Conservation (phyloP, 768 basidiomycete genomes). For the Panaeolus papilionaceus region DNA sequence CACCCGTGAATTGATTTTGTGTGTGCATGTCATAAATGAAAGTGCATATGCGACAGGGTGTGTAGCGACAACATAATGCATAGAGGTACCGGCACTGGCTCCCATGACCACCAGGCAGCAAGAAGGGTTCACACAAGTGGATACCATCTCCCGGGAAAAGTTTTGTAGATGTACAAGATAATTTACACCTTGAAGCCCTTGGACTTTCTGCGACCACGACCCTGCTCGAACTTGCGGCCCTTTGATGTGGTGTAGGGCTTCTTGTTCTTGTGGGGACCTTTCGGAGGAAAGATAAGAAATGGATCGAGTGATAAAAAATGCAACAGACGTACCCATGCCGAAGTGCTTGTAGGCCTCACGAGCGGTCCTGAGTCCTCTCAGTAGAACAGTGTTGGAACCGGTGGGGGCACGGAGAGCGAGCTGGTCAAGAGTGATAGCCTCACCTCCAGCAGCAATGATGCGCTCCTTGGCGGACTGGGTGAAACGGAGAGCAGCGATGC, state of each 20-base stretch:
- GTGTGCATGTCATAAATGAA: conserved; percentile 31
- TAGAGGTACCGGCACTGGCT: conserved; percentile 36
- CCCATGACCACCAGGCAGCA: conserved; percentile 27
- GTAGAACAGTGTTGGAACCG: conserved; percentile 92
- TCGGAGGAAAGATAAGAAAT: conserved; percentile 1
- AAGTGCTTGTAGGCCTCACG: conserved; percentile 98
- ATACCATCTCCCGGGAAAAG: conserved; percentile 29
- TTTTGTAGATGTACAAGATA: conserved; percentile 29
- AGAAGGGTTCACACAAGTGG: conserved; percentile 23
- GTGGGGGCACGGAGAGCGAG: conserved; percentile 94
- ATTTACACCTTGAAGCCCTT: conserved; percentile 94
- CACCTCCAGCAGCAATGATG: conserved; percentile 95
- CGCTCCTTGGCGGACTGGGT: conserved; percentile 92
- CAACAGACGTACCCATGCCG: conserved; percentile 73
- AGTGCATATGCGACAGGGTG: conserved; percentile 36
- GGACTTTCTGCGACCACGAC: conserved; percentile 98
- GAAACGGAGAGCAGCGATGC: conserved; percentile 95
- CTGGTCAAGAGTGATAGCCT: conserved; percentile 94
- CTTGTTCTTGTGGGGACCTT: conserved; percentile 96
- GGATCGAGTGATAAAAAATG: not conserved
- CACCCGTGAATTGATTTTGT: not conserved
- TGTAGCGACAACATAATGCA: conserved; percentile 41
- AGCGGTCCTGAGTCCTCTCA: conserved; percentile 91
- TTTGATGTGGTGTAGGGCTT: conserved; percentile 96
- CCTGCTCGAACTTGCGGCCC: conserved; percentile 99